Conservation (phyloP, 108 stramenopile species). For the Chaetoceros tenuissimus region DNA sequence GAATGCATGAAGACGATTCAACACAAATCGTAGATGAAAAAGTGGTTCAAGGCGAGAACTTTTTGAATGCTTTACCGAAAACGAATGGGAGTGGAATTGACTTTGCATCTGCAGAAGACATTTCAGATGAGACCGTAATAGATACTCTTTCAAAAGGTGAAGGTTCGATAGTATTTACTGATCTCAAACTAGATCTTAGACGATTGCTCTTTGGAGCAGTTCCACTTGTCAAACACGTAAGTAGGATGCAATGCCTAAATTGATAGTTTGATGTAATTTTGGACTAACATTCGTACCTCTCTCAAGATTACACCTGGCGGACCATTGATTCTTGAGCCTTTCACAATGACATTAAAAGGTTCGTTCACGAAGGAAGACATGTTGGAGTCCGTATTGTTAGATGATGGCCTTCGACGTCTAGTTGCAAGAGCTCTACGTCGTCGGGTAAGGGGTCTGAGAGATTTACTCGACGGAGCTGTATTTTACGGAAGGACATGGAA, state of each 20-base stretch:
- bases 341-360: slow-evolving; percentile 65
- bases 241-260: not conserved
- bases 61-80: not conserved
- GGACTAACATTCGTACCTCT: not conserved
- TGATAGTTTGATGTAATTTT: not conserved
- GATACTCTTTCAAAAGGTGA: slow-evolving; percentile 32
- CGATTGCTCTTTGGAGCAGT: slow-evolving; percentile 64
- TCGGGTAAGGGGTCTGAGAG: slow-evolving; percentile 63
- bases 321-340: slow-evolving; percentile 74
- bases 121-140: slow-evolving; percentile 27
- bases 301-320: slow-evolving; percentile 71
- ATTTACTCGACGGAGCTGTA: slow-evolving; percentile 76
- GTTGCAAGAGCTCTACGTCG: slow-evolving; percentile 63
- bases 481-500: slow-evolving; percentile 80
- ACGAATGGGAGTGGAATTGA: slow-evolving; percentile 2
- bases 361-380: slow-evolving; percentile 77
- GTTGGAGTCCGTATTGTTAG: slow-evolving; percentile 61
- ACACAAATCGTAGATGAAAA: not conserved
- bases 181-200: slow-evolving; percentile 73
- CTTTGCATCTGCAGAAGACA: slow-evolving; percentile 16
- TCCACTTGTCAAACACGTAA: slow-evolving; percentile 47
- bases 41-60: not conserved
- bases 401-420: slow-evolving; percentile 60
- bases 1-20: slow-evolving; percentile 1
- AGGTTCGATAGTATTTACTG: slow-evolving; percentile 62